Base-by-base conservation (phyloP, 257 asterid genomes). In the Fraxinus anomala region DNA sequence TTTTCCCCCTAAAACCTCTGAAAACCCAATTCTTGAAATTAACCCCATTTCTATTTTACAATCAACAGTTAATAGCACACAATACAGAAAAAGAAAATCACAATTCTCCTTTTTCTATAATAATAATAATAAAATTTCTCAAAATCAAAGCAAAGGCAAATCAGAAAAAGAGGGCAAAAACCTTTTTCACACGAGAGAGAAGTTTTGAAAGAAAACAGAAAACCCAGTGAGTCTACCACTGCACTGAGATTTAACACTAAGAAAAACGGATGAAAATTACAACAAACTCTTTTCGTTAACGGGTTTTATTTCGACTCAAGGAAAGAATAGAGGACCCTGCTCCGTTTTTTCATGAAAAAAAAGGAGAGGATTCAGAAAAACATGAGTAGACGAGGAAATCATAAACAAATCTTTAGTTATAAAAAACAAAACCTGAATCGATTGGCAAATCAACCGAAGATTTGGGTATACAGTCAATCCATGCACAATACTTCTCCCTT, bases 401-500 rank as follows among this genome's bases (percentile, higher is more conserved):
- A 82, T 37, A 77, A 83, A 73, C 24, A 21, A 77, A 11, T 4
- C 73, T 33, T n/a, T 21, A 73, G 19, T 76, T 83, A 72, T 54
- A 30, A 77, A 75, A 79, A 69, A 44, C 39, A 42, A 65, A 67
- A 79, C 80, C 78, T 66, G 81, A 77, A 78, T 30, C 72, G 83
- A 82, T 78, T 36, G 80, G 83, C 59, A 63, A 87, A 84, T 82
- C 70, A 77, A 82, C 59, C 71, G 39, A 70, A 77, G 68, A 76
- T 69, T 44, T 67, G 72, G 19, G 23, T 23, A 70, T 24, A 12
- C 61, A 34, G 42, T 33, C 39, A 36, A 82, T 70, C 78, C 85
- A 76, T 70, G 85, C 77, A 86, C 81, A 83, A 54, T 56, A 79
- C 69, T 61, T 75, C 76, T 76, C 78, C 84, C 78, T 83, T 84